Percentiles rank a stretch among this genome's conserved stretches.
These are phyloP conservation scores for Monilinia polystroma DNA, from an alignment of 2,329 filamentous ascomycete genomes.

Conservation along the genomic window DNA sequence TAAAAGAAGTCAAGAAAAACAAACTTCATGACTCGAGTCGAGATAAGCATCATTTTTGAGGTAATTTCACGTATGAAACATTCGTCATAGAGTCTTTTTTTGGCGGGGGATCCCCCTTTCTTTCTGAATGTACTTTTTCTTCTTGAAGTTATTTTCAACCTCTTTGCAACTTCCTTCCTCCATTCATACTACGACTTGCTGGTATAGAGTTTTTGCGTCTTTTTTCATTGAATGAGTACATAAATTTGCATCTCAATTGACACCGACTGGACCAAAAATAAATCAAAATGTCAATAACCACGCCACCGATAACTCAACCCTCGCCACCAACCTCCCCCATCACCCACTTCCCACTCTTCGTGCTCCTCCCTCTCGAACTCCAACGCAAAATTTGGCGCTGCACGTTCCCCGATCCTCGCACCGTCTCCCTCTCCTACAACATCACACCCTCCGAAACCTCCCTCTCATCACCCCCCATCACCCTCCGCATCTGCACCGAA, in stretches of 20 bases:
- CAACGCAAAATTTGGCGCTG: constrained; percentile 19
- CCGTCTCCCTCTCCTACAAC: constrained; percentile 10
- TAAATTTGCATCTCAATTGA: not conserved
- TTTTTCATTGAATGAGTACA: not conserved
- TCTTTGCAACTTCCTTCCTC: not conserved
- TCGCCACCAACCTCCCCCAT: too few relatives aligned
- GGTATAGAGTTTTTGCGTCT: not conserved
- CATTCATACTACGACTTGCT: not conserved
- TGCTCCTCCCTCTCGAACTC: constrained; percentile 10
- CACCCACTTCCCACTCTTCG: constrained; percentile 2
- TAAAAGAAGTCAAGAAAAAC: not conserved
- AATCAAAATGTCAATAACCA: not conserved
- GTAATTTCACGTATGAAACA: constrained; percentile 2
- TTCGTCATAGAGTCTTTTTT: not conserved
- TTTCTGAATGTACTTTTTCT: not conserved
- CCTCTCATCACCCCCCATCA: not conserved
- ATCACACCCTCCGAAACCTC: not conserved
- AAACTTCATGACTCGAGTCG: constrained; percentile 1
- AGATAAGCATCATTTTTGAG: not conserved
- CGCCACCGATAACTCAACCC: not conserved
- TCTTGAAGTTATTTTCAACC: not conserved
- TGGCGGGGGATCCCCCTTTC: not conserved
- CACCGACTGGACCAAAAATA: not conserved
- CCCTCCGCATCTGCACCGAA: constrained; percentile 10
- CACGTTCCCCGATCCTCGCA: constrained; percentile 9